These are phyloP conservation scores for Echites panduratus DNA, from an alignment of 257 asterid genomes.

Conservation along the genomic window DNA sequence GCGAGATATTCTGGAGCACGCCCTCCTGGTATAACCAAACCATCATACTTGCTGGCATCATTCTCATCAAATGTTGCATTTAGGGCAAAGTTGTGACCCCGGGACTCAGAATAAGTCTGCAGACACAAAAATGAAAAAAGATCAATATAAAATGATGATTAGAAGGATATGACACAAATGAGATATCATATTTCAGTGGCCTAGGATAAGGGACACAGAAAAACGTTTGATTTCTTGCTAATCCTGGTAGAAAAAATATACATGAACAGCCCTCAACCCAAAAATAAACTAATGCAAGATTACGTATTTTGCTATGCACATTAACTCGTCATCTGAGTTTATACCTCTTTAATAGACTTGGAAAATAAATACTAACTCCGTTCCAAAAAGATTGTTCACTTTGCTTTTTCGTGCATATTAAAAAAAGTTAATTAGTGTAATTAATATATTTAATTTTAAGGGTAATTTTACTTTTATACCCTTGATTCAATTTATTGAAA, in stretches of 20 bases:
- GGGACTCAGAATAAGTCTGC: constrained; percentile 85
- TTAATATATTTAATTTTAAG: too few species aligned
- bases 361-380: too few species aligned
- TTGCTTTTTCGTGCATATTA: too few species aligned
- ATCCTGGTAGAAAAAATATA: too few species aligned
- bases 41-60: constrained; percentile 65
- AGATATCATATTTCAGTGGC: background rate
- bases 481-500: too few species aligned
- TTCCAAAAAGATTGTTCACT: too few species aligned
- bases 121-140: constrained; percentile 19
- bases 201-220: background rate
- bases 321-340: background rate
- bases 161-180: background rate
- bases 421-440: too few species aligned
- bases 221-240: background rate
- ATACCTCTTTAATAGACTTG: too few species aligned
- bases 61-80: constrained; percentile 79
- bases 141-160: background rate
- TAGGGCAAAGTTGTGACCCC: constrained; percentile 82
- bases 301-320: background rate
- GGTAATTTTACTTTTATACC: too few species aligned
- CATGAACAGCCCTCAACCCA: too few species aligned
- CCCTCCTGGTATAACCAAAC: constrained; percentile 85
- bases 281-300: background rate
- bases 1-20: constrained; percentile 99